Conservation (phyloP, 345 rosid species). For the Camelina laxa region DNA sequence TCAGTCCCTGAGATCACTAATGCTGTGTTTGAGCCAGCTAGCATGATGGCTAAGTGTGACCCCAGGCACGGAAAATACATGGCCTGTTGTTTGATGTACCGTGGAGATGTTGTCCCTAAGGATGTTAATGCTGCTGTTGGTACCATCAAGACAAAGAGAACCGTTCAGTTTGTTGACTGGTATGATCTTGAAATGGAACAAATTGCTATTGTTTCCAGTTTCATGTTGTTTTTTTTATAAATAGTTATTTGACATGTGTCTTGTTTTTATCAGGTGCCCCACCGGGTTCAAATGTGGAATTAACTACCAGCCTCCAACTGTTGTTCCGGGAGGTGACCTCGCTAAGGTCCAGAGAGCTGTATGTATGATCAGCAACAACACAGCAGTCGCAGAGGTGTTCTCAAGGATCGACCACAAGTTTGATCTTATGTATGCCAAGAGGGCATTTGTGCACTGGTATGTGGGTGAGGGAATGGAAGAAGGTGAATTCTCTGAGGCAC, state of each 20-base stretch:
- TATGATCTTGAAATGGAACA: slow-evolving; percentile 31
- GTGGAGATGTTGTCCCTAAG: slow-evolving; percentile 73
- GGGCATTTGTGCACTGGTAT: slow-evolving; percentile 78
- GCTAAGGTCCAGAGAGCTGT: slow-evolving; percentile 74
- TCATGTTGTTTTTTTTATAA: slow-evolving; percentile 1
- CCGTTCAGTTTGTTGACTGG: slow-evolving; percentile 73
- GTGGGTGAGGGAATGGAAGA: slow-evolving; percentile 80
- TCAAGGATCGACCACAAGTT: slow-evolving; percentile 69
- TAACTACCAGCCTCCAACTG: slow-evolving; percentile 70
- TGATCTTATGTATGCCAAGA: slow-evolving; percentile 71
- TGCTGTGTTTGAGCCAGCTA: slow-evolving; percentile 70
- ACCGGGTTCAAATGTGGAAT: slow-evolving; percentile 76
- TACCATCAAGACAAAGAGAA: slow-evolving; percentile 65
- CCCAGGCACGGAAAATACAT: slow-evolving; percentile 72
- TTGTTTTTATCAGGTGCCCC: slow-evolving; percentile 56
- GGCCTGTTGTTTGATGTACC: slow-evolving; percentile 81
- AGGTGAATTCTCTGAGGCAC: slow-evolving; percentile 76
- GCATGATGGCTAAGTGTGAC: slow-evolving; percentile 81
- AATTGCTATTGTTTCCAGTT: neutral
- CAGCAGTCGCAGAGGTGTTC: slow-evolving; percentile 75
- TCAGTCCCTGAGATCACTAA: slow-evolving; percentile 74
- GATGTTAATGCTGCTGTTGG: slow-evolving; percentile 75
- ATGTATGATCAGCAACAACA: slow-evolving; percentile 77
- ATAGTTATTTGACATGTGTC: neutral
- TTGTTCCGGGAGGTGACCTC: slow-evolving; percentile 70